These are phyloP conservation scores for Trichoderma semiorbis DNA, from an alignment of 2,329 filamentous ascomycete species.

Conservation along the genomic window DNA sequence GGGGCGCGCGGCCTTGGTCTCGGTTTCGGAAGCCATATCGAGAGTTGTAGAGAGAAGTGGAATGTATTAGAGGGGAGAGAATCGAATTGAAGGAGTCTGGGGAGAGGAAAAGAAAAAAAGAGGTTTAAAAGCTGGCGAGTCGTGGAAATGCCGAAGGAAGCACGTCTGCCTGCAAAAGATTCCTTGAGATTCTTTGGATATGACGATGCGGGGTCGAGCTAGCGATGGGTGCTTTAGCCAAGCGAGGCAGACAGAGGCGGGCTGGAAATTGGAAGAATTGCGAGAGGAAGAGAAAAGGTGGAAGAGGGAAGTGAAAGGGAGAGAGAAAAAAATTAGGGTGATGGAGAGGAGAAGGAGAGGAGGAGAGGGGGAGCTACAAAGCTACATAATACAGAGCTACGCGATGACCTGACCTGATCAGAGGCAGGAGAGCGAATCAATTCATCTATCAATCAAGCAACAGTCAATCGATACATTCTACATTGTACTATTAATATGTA, in stretches of 20 bases:
- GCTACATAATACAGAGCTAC: background rate
- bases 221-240: background rate
- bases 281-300: background rate
- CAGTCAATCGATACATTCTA: background rate
- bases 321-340: background rate
- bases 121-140: background rate
- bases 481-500: background rate
- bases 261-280: background rate
- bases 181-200: conserved; percentile 5
- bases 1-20: conserved; percentile 55
- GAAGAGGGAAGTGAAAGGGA: no score
- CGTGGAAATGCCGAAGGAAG: background rate
- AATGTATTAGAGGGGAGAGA: background rate
- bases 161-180: background rate
- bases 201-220: conserved; percentile 11
- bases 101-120: background rate
- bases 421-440: background rate
- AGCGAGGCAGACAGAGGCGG: background rate
- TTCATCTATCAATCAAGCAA: background rate
- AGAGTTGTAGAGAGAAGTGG: background rate
- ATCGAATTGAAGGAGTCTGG: background rate
- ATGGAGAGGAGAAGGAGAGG: background rate
- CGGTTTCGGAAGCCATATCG: conserved; percentile 42
- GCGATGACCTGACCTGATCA: no score
- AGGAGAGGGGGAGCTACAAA: background rate